Evolutionary conservation across 164 flowering plant genomes (phyloP).

Genomic region (Kingdonia uniflora): DNA sequence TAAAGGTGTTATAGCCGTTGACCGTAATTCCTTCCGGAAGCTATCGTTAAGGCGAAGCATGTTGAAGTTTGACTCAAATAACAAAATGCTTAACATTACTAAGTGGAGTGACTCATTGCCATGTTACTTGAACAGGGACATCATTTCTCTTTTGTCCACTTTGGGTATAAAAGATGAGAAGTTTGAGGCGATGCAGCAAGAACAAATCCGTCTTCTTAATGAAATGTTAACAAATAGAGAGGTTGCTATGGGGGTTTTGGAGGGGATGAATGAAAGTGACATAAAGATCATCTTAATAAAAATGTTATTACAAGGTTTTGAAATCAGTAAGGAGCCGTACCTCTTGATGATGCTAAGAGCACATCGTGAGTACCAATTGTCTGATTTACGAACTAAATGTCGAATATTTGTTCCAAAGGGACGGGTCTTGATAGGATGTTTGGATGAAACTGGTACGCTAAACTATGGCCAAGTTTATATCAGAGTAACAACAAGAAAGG

Average conservation of each 20-base stretch:
- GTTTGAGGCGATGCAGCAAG: constrained; percentile 42
- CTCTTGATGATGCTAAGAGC: constrained; percentile 77
- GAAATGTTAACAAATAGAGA: constrained; percentile 46
- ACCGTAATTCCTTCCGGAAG: constrained; percentile 66
- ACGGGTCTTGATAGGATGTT: constrained; percentile 68
- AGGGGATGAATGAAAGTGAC: constrained; percentile 32
- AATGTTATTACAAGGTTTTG: constrained; percentile 73
- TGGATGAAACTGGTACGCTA: constrained; percentile 76
- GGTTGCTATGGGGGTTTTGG: constrained; percentile 57
- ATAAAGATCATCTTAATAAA: constrained; percentile 25
- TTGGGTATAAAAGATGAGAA: constrained; percentile 62
- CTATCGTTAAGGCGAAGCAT: constrained; percentile 75
- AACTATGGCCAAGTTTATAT: constrained; percentile 78
- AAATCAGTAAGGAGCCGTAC: constrained; percentile 72
- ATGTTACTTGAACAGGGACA: constrained; percentile 83
- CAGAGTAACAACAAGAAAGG: constrained; percentile 51
- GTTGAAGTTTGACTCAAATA: constrained; percentile 78
- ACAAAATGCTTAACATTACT: constrained; percentile 76
- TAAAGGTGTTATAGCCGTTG: constrained; percentile 90
- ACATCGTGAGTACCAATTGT: constrained; percentile 42
- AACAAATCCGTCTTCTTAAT: constrained; percentile 43
- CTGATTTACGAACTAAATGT: constrained; percentile 62
- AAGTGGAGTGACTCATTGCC: constrained; percentile 69
- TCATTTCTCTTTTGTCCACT: constrained; percentile 71
- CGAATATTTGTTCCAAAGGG: constrained; percentile 80